Evolutionary conservation across 176 grass and related monocot genomes (phyloP).

Genomic region (Phoenix roebelenii): DNA sequence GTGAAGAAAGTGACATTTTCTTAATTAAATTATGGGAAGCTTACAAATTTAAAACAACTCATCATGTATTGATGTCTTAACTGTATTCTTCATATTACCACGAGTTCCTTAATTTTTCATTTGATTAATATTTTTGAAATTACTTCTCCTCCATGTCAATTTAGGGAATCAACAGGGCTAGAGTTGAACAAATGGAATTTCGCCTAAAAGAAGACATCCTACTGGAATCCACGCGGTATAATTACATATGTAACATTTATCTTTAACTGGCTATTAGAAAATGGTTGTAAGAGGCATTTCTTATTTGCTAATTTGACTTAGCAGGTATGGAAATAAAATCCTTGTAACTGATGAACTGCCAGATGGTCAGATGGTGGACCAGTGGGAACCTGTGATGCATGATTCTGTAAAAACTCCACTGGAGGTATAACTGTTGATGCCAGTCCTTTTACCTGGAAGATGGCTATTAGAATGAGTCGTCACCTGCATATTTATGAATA

Average conservation of each 20-base stretch:
- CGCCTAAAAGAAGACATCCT: conserved; percentile 97
- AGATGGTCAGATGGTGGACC: conserved; percentile 97
- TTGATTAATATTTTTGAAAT: conserved; percentile 17
- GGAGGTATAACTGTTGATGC: conserved; percentile 41
- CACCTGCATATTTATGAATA: conserved; percentile 5
- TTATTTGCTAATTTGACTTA: conserved; percentile 29
- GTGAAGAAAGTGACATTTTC: no score
- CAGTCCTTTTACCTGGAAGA: no score
- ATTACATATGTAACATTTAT: conserved; percentile 9
- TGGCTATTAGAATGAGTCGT: not conserved
- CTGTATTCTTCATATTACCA: no score
- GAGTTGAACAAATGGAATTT: conserved; percentile 99
- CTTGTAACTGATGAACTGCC: conserved; percentile 97
- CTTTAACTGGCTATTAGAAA: not conserved
- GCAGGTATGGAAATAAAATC: conserved; percentile 87
- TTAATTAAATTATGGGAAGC: no score
- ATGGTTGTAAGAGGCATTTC: conserved; percentile 4
- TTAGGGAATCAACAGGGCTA: conserved; percentile 94
- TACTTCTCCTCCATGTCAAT: conserved; percentile 16
- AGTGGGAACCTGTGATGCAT: conserved; percentile 63
- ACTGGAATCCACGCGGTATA: conserved; percentile 72
- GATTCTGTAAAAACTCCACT: conserved; percentile 90
- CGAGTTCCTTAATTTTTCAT: no score
- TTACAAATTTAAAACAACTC: no score
- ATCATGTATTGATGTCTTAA: no score